Conservation (phyloP, 2,329 filamentous ascomycete species). For the Lasiodiplodia gonubiensis region DNA sequence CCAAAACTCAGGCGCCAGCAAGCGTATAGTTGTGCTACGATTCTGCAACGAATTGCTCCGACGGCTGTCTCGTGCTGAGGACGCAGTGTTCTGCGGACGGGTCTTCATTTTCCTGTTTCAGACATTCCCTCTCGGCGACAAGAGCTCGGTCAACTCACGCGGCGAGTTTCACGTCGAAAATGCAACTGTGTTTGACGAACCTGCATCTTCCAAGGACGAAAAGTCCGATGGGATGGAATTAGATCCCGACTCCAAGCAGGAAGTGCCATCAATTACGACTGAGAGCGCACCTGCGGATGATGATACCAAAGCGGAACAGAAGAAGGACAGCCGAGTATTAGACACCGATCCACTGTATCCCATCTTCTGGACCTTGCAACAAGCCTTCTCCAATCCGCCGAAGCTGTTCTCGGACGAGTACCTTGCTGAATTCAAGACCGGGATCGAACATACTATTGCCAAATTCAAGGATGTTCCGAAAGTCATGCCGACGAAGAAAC, state of each 20-base stretch:
- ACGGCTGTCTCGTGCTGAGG: slow-evolving; percentile 90
- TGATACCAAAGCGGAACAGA: slow-evolving; percentile 52
- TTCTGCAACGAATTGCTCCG: slow-evolving; percentile 95
- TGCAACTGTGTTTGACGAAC: slow-evolving; percentile 80
- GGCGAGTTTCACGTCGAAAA: slow-evolving; percentile 98
- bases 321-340: slow-evolving; percentile 51
- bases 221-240: slow-evolving; percentile 68
- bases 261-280: slow-evolving; percentile 47
- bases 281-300: slow-evolving; percentile 54
- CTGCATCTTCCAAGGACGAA: slow-evolving; percentile 45
- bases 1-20: slow-evolving; percentile 55
- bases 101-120: slow-evolving; percentile 99
- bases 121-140: slow-evolving; percentile 94
- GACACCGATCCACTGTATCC: slow-evolving; percentile 81
- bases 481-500: slow-evolving; percentile 70
- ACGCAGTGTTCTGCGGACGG: slow-evolving; percentile 94
- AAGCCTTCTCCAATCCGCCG: slow-evolving; percentile 89
- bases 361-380: slow-evolving; percentile 91
- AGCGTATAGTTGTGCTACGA: slow-evolving; percentile 86
- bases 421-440: slow-evolving; percentile 69
- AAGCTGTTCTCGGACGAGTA: slow-evolving; percentile 74
- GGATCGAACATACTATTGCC: slow-evolving; percentile 67
- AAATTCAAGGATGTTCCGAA: slow-evolving; percentile 76
- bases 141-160: slow-evolving; percentile 93
- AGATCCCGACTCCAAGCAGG: slow-evolving; percentile 54